These are phyloP conservation scores for Flaveria sonorensis DNA, from an alignment of 129 eudicot genomes.

Conservation along the genomic window DNA sequence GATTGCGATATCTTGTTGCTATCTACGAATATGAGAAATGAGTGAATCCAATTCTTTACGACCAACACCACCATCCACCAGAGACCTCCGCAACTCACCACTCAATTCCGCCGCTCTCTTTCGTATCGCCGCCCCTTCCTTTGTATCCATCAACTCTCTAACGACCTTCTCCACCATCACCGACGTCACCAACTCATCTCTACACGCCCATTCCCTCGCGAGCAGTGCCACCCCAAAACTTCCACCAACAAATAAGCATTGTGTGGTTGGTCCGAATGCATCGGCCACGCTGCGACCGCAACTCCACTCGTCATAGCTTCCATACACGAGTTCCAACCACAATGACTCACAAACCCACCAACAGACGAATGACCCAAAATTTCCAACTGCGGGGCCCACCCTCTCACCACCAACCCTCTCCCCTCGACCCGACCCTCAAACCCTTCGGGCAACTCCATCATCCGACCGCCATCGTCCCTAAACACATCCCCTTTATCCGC, in stretches of 20 bases:
- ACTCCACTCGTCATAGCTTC: conserved; percentile 58
- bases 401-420: conserved; percentile 47
- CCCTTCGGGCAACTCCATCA: conserved; percentile 31
- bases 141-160: conserved; percentile 23
- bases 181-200: conserved; percentile 17
- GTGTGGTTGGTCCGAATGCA: conserved; percentile 56
- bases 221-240: conserved; percentile 23
- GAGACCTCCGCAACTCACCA: conserved; percentile 23
- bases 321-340: conserved; percentile 64
- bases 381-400: conserved; percentile 61
- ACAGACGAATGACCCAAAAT: conserved; percentile 48
- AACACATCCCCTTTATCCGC: conserved; percentile 26
- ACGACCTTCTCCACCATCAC: conserved; percentile 22
- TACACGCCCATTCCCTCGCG: conserved; percentile 21
- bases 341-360: conserved; percentile 63
- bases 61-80: conserved; percentile 25
- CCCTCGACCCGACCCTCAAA: conserved; percentile 40
- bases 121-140: conserved; percentile 15
- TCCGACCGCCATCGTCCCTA: background rate
- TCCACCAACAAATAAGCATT: conserved; percentile 45
- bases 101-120: conserved; percentile 16
- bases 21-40: conserved; percentile 10
- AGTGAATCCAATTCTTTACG: conserved; percentile 27
- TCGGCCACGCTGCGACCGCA: conserved; percentile 59
- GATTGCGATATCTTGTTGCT: background rate